These are phyloP conservation scores for Xanthoparmelia taractica DNA, from an alignment of 495 filamentous ascomycete species.

Conservation along the genomic window DNA sequence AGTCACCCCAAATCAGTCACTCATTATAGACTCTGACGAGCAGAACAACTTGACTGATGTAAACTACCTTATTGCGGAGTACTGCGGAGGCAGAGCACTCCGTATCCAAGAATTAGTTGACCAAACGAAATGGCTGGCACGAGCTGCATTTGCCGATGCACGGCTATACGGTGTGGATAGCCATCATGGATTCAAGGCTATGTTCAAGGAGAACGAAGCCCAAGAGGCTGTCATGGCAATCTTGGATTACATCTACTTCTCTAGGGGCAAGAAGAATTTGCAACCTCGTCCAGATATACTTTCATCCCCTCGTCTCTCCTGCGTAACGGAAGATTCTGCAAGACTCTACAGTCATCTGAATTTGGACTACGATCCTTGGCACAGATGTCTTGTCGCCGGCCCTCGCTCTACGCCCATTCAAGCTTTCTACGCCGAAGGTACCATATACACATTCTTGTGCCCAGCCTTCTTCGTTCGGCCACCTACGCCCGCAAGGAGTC, in stretches of 20 bases:
- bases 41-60: background rate
- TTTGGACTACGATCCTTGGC: conserved; percentile 9
- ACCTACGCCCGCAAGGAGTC: background rate
- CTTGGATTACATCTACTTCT: background rate
- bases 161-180: background rate
- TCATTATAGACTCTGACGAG: background rate
- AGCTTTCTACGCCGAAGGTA: conserved; percentile 10
- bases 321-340: background rate
- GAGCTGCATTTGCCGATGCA: background rate
- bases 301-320: background rate
- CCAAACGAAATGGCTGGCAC: background rate
- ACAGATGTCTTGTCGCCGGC: conserved; percentile 1
- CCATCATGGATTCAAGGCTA: background rate
- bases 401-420: background rate
- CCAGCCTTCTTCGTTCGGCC: conserved; percentile 1
- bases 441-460: conserved; percentile 4
- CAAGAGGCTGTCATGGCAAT: background rate
- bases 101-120: background rate
- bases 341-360: background rate
- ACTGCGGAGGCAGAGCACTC: background rate
- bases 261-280: background rate
- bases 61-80: background rate
- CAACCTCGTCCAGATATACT: background rate
- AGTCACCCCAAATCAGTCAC: background rate
- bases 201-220: conserved; percentile 6